Evolutionary conservation across 2,329 filamentous ascomycete genomes (phyloP).

Genomic region (Aspergillus ruber): DNA sequence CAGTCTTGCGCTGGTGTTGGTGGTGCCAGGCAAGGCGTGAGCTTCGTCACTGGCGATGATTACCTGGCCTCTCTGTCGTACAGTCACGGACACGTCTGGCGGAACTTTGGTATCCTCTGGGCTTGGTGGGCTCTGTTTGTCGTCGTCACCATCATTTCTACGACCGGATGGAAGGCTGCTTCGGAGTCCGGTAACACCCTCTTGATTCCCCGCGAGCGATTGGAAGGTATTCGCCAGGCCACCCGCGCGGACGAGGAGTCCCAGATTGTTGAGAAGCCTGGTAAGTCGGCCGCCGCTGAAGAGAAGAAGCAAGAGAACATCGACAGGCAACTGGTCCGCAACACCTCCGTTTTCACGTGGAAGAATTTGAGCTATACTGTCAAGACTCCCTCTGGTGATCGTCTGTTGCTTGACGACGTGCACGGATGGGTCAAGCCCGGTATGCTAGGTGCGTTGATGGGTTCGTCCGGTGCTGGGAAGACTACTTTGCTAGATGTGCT

Average conservation of each 20-base stretch:
- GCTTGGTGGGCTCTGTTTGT: constrained; percentile 58
- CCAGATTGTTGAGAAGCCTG: constrained; percentile 20
- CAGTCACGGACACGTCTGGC: constrained; percentile 48
- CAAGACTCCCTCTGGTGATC: constrained; percentile 49
- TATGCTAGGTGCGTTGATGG: constrained; percentile 69
- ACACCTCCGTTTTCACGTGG: constrained; percentile 68
- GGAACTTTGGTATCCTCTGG: constrained; percentile 58
- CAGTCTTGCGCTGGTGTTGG: constrained; percentile 33
- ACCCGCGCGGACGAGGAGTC: constrained; percentile 47
- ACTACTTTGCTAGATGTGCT: constrained; percentile 66
- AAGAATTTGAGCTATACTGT: constrained; percentile 66
- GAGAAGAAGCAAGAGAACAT: constrained; percentile 15
- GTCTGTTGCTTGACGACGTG: constrained; percentile 59
- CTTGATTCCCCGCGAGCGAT: constrained; percentile 57
- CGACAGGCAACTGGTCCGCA: constrained; percentile 49
- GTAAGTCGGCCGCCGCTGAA: constrained; percentile 13
- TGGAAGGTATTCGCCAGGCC: constrained; percentile 30
- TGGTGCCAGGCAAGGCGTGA: constrained; percentile 47
- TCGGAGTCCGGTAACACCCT: constrained; percentile 50
- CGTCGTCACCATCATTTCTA: constrained; percentile 52
- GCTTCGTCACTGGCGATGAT: constrained; percentile 50
- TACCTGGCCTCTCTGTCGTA: constrained; percentile 54
- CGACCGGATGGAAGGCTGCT: constrained; percentile 50
- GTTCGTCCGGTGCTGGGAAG: constrained; percentile 72
- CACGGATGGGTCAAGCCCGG: constrained; percentile 73